Base-by-base conservation (phyloP, 2,329 filamentous ascomycete species). In the Talaromyces sp. region DNA sequence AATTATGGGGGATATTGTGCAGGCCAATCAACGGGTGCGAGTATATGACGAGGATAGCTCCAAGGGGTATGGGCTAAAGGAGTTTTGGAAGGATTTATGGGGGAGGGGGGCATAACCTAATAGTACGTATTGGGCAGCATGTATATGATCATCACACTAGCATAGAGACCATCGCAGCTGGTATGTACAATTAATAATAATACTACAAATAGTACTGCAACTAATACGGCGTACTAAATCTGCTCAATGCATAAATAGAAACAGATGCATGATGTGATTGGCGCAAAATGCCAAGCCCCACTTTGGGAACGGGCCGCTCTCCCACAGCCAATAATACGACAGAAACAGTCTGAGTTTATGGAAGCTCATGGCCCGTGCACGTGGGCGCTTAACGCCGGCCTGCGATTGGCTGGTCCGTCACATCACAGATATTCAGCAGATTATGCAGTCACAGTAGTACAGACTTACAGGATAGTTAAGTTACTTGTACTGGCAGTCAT, bases 41-140 rank as follows among this genome's bases (percentile, higher is more conserved):
- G 84, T 96, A 7, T 85, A 91, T 69, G 93, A 97, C 69, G 90
- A 90, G 62, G 84, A 84, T 64, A 83, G 84, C 61, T 86, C 88
- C 59, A 86, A 89, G 68, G 74, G 76, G 60, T 98, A 97, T 77
- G 94, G 95, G 6, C 87, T 97, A 65, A 90, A 85, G 72, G 87
- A 98, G 74, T 90, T 96, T 78, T 97, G 92, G 92, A 85, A 85
- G 68, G 94, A 98, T 76, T 72, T 96, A 10, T 96, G 85, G 71
- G 69, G 67, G 59, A 70, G 71, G 57, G 58, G 59, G 50, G 65
- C 50, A 18, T 56, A 27, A 31, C 33, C 52, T 62, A 64, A 44
- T 63, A 58, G 40, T 5, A 54, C 44, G 23, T 23, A 59, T 33
- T 28, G 9, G 40, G 9, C 10, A 28, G 30, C 51, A 1, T 27